Conservation (phyloP, 1,139 yeast genomes). For the Yueomyces sp. region DNA sequence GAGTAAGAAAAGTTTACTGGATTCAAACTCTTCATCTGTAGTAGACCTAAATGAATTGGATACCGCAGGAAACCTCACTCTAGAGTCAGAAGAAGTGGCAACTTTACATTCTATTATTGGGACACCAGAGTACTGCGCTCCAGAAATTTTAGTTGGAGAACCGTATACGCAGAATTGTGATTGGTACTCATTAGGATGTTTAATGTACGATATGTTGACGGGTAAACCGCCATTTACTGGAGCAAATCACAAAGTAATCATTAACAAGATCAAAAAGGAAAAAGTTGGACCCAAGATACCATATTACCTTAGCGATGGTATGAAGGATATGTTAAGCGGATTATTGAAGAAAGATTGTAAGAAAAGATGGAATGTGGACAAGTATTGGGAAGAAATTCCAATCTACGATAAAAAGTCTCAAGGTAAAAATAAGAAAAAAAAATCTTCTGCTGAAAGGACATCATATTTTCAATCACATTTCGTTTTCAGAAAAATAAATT, state of each 20-base stretch:
- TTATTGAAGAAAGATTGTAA: conserved; percentile 62
- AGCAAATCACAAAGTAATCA: conserved; percentile 65
- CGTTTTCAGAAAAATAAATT: conserved; percentile 67
- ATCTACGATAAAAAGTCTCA: conserved; percentile 26
- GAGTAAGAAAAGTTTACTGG: conserved; percentile 41
- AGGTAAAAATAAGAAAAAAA: conserved; percentile 30
- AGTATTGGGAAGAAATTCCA: conserved; percentile 17
- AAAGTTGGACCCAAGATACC: conserved; percentile 57
- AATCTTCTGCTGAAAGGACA: conserved; percentile 18
- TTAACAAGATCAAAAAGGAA: conserved; percentile 69
- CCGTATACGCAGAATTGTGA: conserved; percentile 83
- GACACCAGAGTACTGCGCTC: conserved; percentile 95
- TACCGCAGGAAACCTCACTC: conserved; percentile 9
- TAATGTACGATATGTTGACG: conserved; percentile 72
- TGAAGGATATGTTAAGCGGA: conserved; percentile 68
- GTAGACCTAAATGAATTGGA: conserved; percentile 9
- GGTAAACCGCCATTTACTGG: conserved; percentile 96
- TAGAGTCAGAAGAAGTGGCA: conserved; percentile 18
- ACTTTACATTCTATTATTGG: conserved; percentile 69
- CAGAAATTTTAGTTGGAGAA: conserved; percentile 76
- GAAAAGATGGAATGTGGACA: conserved; percentile 63
- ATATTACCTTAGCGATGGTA: conserved; percentile 68
- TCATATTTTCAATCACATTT: conserved; percentile 36
- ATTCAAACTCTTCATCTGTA: conserved; percentile 3
- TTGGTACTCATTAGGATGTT: conserved; percentile 96